Conservation (phyloP, 805 yeast genomes). For the Saccharomycopsis oosterbeekiorum region DNA sequence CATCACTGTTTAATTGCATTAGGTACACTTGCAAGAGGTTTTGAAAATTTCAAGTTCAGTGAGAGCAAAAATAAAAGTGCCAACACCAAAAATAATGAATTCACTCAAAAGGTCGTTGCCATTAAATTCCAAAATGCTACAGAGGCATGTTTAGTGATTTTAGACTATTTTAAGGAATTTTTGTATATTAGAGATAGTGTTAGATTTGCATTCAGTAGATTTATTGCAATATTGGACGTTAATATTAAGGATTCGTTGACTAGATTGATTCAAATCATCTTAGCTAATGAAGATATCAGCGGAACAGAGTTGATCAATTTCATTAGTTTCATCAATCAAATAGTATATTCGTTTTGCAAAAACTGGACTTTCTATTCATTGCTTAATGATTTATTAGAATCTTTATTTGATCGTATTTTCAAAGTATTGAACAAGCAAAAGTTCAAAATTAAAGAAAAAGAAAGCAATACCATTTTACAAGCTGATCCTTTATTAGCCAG, state of each 20-base stretch:
- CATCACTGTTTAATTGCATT: constrained; percentile 84
- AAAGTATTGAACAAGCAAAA: constrained; percentile 34
- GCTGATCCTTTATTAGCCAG: constrained; percentile 7
- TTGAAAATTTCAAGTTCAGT: constrained; percentile 36
- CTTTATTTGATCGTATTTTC: constrained; percentile 60
- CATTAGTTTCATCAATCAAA: constrained; percentile 77
- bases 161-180: constrained; percentile 59
- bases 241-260: constrained; percentile 44
- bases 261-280: constrained; percentile 58
- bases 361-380: constrained; percentile 63
- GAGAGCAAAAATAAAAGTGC: background rate
- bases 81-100: constrained; percentile 1
- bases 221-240: constrained; percentile 62
- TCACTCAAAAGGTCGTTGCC: constrained; percentile 22
- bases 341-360: constrained; percentile 64
- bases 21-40: constrained; percentile 84
- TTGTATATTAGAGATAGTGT: constrained; percentile 76
- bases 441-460: constrained; percentile 30
- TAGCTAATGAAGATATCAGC: constrained; percentile 47
- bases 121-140: constrained; percentile 58
- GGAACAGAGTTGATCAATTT: constrained; percentile 68
- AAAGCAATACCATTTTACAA: constrained; percentile 19
- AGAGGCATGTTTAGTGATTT: constrained; percentile 72
- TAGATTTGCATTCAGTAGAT: constrained; percentile 77
- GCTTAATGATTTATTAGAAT: constrained; percentile 62